phyloP scores from a whole-genome alignment of 2,329 filamentous ascomycete species.

The Cephalotrichum gorgonifer region DNA sequence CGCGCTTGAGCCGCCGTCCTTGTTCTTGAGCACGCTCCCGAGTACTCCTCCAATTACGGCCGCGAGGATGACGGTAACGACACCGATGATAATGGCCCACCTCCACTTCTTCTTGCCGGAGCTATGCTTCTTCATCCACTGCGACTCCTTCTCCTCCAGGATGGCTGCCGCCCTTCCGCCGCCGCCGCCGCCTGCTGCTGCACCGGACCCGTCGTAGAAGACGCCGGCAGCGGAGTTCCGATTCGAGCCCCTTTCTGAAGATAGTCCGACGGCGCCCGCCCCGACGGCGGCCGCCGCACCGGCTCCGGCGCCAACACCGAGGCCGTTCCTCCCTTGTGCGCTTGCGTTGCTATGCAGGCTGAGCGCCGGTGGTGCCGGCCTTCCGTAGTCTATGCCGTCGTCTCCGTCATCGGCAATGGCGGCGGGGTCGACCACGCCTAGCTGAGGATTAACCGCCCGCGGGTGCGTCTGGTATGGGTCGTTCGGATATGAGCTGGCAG shows the following conservation, averaged over 20 bases:
- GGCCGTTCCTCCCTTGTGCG: conserved; percentile 13
- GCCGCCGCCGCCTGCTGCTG: conserved; percentile 3
- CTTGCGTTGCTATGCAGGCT: conserved; percentile 29
- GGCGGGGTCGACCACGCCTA: conserved; percentile 62
- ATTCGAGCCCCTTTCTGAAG: conserved; percentile 5
- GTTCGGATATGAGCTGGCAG: conserved; percentile 45
- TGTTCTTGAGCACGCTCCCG: conserved; percentile 54
- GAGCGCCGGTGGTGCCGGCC: conserved; percentile 44
- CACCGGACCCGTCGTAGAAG: neutral
- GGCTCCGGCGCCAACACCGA: conserved; percentile 34
- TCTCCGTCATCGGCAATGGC: conserved; percentile 82
- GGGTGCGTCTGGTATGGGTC: neutral
- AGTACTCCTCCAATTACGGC: conserved; percentile 66
- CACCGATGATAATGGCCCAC: conserved; percentile 54
- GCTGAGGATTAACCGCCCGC: conserved; percentile 22
- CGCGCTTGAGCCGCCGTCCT: conserved; percentile 15
- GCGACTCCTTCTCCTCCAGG: conserved; percentile 6
- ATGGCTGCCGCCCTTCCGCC: conserved; percentile 1
- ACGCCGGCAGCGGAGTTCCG: neutral
- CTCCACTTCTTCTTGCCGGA: conserved; percentile 55
- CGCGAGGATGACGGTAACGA: conserved; percentile 56
- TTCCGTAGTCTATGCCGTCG: conserved; percentile 58
- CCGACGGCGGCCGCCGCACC: conserved; percentile 31
- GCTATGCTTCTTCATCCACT: conserved; percentile 49
- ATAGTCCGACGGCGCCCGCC: conserved; percentile 14